phyloP scores from a whole-genome alignment of 345 rosid species.

The Heritiera fomes region DNA sequence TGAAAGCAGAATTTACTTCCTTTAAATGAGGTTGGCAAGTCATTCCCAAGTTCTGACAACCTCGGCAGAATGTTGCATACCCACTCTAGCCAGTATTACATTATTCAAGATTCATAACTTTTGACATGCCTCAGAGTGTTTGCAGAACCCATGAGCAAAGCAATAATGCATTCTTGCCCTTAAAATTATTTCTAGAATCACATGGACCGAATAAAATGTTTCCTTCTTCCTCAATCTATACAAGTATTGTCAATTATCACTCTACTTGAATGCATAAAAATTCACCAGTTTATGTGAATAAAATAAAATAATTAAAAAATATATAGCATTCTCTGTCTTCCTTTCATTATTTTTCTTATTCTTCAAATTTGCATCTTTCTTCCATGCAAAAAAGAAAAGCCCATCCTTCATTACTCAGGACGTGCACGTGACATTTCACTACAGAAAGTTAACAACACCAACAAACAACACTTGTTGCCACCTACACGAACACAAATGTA shows the following conservation, averaged over 20 bases:
- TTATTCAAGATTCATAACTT: slow-evolving; percentile 7
- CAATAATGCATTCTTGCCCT: slow-evolving; percentile 1
- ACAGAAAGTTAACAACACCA: slow-evolving; percentile 11
- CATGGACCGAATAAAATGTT: not conserved
- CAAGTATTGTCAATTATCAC: not conserved
- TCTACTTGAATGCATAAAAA: not conserved
- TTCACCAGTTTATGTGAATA: not conserved
- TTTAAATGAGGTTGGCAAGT: not conserved
- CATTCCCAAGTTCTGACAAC: not conserved
- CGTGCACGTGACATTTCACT: slow-evolving; percentile 2
- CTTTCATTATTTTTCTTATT: not conserved
- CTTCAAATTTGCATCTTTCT: slow-evolving; percentile 4
- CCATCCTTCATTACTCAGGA: slow-evolving; percentile 5
- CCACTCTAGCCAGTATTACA: not conserved
- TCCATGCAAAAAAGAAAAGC: not conserved
- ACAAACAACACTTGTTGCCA: not conserved
- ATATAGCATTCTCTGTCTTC: not conserved
- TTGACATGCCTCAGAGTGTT: not conserved
- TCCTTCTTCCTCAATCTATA: not conserved
- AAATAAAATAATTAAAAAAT: not conserved
- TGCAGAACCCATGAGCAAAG: not conserved
- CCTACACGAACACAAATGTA: not conserved
- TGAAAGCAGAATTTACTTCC: not conserved
- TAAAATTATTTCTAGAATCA: not conserved
- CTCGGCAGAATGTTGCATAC: not conserved